Conservation (phyloP, 345 rosid species). For the Salix viminalis region DNA sequence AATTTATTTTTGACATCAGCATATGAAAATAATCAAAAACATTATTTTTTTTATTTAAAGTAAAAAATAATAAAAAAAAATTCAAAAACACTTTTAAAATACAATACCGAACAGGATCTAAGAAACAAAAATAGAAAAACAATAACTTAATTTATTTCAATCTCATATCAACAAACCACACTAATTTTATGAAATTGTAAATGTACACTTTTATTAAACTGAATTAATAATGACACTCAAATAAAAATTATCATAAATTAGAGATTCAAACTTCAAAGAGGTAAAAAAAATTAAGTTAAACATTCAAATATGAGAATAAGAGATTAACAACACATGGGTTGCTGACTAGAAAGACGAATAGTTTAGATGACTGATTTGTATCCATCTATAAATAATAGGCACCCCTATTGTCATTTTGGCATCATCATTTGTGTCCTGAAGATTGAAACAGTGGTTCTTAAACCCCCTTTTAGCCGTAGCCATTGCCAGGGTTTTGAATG, state of each 20-base stretch:
- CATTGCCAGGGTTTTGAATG: neutral
- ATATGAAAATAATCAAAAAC: too few species aligned
- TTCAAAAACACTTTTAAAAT: too few species aligned
- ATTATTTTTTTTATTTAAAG: too few species aligned
- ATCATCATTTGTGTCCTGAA: neutral
- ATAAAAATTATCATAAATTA: neutral
- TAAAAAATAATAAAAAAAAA: too few species aligned
- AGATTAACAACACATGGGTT: neutral
- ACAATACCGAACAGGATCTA: accelerated
- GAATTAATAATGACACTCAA: neutral
- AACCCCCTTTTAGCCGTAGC: neutral
- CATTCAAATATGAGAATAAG: neutral
- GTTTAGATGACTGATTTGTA: neutral
- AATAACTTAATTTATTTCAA: neutral
- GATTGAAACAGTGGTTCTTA: neutral
- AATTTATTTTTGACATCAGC: too few species aligned
- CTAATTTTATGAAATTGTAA: neutral
- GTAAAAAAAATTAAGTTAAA: neutral
- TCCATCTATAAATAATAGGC: neutral
- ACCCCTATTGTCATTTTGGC: neutral
- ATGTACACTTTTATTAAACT: neutral
- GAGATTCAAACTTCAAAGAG: neutral
- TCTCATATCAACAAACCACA: neutral
- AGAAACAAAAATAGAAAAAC: neutral
- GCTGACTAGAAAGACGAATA: neutral